Evolutionary conservation across 2,329 filamentous ascomycete genomes (phyloP).

Genomic region (Alternaria ventricosa): DNA sequence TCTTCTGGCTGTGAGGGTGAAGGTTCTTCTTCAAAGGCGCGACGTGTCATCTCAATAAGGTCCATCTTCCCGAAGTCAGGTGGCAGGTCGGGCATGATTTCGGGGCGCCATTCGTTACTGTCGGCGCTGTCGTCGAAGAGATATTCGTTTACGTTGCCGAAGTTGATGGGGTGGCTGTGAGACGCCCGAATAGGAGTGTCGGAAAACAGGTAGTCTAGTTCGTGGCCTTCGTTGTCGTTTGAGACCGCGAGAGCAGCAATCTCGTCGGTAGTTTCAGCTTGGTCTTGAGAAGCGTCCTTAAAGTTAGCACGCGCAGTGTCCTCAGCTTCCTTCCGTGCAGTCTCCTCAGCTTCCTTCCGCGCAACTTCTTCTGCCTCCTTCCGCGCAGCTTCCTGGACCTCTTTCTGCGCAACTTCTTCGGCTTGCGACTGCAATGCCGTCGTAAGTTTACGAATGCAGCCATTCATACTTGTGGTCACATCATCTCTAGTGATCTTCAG

Average conservation of each 20-base stretch:
- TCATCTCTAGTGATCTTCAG: background rate
- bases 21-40: background rate
- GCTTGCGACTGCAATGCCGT: background rate
- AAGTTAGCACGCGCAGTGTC: background rate
- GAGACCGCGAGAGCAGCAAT: background rate
- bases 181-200: background rate
- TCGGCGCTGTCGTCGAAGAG: background rate
- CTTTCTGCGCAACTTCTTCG: background rate
- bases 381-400: background rate
- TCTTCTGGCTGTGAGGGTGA: background rate
- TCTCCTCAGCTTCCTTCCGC: background rate
- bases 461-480: background rate
- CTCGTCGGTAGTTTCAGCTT: background rate
- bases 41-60: accelerated
- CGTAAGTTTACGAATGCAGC: background rate
- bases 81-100: background rate
- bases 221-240: background rate
- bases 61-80: background rate
- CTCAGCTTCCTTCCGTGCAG: no score
- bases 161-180: background rate
- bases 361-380: background rate
- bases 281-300: background rate
- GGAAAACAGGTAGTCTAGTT: background rate
- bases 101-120: background rate
- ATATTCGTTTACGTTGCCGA: background rate